Evolutionary conservation across 495 filamentous ascomycete genomes (phyloP), one percentile per base, ranked within the genome.

Genomic region (Talaromyces nanjingensis): DNA sequence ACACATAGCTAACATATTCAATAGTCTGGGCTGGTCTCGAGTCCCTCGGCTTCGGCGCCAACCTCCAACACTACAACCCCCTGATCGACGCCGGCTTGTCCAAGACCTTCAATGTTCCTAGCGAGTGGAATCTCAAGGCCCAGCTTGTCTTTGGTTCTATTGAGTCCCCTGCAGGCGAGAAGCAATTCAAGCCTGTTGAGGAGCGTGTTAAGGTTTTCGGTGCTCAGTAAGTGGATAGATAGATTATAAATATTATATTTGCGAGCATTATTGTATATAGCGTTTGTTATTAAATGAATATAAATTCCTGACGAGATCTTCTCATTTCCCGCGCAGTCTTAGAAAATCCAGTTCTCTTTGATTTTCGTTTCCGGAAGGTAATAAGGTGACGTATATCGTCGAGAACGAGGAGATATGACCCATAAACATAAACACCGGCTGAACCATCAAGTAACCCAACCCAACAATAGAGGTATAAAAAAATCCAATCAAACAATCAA

Each of bases 1-100:
- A 47, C n/a, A 49, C 8, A 49, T 1, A 6, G 1, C 45, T 49
- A 20, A 49, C 45, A 49, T 18, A 49, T 49, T 2, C 3, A 18
- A 52, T 54, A 79, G 77, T 83, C 58, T 85, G 83, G 83, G 78
- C 79, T 9, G 83, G 73, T 20, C 76, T 85, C 39, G 77, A 80
- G 52, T 64, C 74, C 8, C 77, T 82, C 29, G 82, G 83, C 18
- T 76, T 85, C 63, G 82, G 81, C 47, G 77, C 73, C 42, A 84
- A 84, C 68, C 71, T 85, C 56, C 83, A 85, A 73, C 83, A 85
- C 71, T 84, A 83, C 65, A 83, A 82, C 66, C 79, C 79, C 1
- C 69, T 82, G 5, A 78, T 84, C 66, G 78, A 83, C 65, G 68
- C 69, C 9, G 70, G 67, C 11, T 71, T 84, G 16, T 68, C 75